Base-by-base conservation (phyloP, 257 asterid genomes). In the Salvia splendens region DNA sequence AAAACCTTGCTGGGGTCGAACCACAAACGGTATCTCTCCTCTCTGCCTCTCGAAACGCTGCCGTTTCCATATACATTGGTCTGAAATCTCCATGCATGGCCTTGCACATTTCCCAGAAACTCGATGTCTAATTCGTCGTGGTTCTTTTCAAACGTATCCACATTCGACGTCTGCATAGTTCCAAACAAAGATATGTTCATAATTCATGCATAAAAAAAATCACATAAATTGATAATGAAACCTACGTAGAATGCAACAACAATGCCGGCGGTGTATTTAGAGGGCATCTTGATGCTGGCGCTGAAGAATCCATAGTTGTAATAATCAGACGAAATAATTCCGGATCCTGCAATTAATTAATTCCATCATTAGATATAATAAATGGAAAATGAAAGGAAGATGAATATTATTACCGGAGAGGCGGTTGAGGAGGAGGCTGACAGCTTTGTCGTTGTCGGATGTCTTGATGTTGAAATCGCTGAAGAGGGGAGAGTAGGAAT, bases 81-180 rank as follows among this genome's bases (percentile, higher is more conserved):
- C 53, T 93, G 99, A 65, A 90, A 90, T 65, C 96, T 84, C 99
- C 97, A 93, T 36, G 97, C 89, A 28, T 79, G 79, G 10, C 95
- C 97, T 9, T 81, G 72, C 12, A 81, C 75, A 48, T 93, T 90
- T 8, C 99, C 99, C 71, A 93, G 35, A 65, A 93, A 93, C 76
- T 93, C 98, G 0, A 90, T 81, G 75, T 93, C 99, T 70, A 93
- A 64, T 81, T 93, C 97, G 42, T 93, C 97, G 62, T 93, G 97
- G 74, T 86, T 93, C 88, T 62, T 88, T 76, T 93, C 99, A 69
- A 91, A 93, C 32, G 86, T 88, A 73, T 90, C 97, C 58, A 74
- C 91, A 59, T 93, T 93, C 46, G 99, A 93, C 66, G 92, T 85
- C 99, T 90, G 33, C 49, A 10, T 11, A 24, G 2, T 24, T 24